phyloP scores from a whole-genome alignment of 2,329 filamentous ascomycete genomes.

The Alternaria angustiovoidea region DNA sequence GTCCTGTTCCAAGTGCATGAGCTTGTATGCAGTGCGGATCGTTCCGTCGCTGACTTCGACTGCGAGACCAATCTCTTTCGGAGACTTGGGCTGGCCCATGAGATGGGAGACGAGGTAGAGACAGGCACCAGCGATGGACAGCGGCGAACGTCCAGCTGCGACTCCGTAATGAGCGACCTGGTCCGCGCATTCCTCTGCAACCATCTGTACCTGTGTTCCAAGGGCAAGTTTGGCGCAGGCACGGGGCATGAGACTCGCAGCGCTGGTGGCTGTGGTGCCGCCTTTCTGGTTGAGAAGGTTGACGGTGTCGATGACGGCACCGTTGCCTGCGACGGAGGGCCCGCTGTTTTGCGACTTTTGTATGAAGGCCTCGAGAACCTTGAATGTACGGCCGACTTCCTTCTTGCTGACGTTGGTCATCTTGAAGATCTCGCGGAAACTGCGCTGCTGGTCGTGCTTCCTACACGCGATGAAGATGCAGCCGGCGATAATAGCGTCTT shows the following conservation, averaged over 20 bases:
- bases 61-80: slow-evolving; percentile 85
- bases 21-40: slow-evolving; percentile 94
- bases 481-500: slow-evolving; percentile 91
- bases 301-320: slow-evolving; percentile 60
- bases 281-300: slow-evolving; percentile 63
- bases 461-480: slow-evolving; percentile 98
- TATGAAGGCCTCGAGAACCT: slow-evolving; percentile 87
- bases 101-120: slow-evolving; percentile 96
- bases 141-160: slow-evolving; percentile 88
- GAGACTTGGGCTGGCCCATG: slow-evolving; percentile 77
- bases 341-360: slow-evolving; percentile 63
- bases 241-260: slow-evolving; percentile 84
- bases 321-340: slow-evolving; percentile 40
- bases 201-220: slow-evolving; percentile 77
- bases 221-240: slow-evolving; percentile 86
- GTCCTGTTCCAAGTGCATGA: slow-evolving; percentile 78
- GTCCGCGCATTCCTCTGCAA: slow-evolving; percentile 80
- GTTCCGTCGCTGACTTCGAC: slow-evolving; percentile 96
- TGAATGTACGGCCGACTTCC: slow-evolving; percentile 96
- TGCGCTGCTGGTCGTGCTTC: slow-evolving; percentile 84
- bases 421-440: slow-evolving; percentile 93
- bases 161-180: slow-evolving; percentile 79
- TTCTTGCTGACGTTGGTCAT: slow-evolving; percentile 96
- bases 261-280: slow-evolving; percentile 77
- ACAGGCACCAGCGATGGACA: slow-evolving; percentile 92